These are phyloP conservation scores for Pulveroboletus sp. DNA, from an alignment of 768 basidiomycete species.

Conservation along the genomic window DNA sequence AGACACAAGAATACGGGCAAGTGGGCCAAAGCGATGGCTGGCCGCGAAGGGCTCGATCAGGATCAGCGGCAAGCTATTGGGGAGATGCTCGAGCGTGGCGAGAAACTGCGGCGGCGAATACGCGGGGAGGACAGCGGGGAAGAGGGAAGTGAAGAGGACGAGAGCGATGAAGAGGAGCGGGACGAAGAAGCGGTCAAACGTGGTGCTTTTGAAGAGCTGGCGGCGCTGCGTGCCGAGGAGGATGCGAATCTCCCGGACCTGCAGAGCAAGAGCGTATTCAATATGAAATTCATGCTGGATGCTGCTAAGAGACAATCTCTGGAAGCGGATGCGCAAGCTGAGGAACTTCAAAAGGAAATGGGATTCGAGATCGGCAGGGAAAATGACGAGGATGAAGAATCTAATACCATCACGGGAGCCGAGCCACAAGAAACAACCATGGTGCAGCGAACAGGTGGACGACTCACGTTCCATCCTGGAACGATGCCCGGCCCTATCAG, in stretches of 20 bases:
- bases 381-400: conserved; percentile 30
- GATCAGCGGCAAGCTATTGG: conserved; percentile 68
- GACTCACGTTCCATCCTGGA: conserved; percentile 61
- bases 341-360: conserved; percentile 74
- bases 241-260: conserved; percentile 21
- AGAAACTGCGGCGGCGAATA: conserved; percentile 76
- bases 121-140: conserved; percentile 62
- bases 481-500: conserved; percentile 16
- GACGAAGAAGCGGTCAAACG: conserved; percentile 54
- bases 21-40: conserved; percentile 78
- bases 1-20: conserved; percentile 86
- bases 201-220: conserved; percentile 77
- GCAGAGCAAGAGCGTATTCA: conserved; percentile 71
- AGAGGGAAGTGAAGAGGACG: conserved; percentile 47
- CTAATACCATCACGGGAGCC: conserved; percentile 25
- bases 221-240: conserved; percentile 42
- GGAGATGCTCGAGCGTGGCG: conserved; percentile 83
- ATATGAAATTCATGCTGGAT: conserved; percentile 99
- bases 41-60: conserved; percentile 62
- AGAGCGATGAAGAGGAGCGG: conserved; percentile 33
- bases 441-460: conserved; percentile 62
- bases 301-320: conserved; percentile 68
- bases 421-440: conserved; percentile 34
- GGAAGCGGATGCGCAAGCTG: conserved; percentile 58
- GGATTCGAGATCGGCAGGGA: conserved; percentile 38